Evolutionary conservation across 2,329 filamentous ascomycete species (phyloP), one percentile per base, ranked within the genome.

Genomic region (Colletotrichum sp.): DNA sequence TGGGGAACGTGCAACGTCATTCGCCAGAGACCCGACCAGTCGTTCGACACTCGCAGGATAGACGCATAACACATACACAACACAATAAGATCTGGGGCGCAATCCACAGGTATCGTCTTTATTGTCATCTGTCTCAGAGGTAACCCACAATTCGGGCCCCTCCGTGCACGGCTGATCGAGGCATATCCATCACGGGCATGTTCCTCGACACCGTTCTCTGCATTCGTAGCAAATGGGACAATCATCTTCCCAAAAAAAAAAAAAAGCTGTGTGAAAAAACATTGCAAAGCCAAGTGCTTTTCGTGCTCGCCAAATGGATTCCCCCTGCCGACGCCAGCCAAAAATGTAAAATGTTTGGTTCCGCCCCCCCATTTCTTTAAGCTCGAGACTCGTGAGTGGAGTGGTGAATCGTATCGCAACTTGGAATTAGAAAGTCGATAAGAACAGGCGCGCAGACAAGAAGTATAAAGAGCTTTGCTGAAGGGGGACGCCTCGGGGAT

Each of bases 361-460:
- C 48, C 64, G 64, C 58, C 73, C 64, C 64, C 36, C 68, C 58
- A n/a, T 32, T 43, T 60, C 73, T 64, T 72, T 73, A 5, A 73
- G 15, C 34, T 36, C 27, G 22, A 36, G 48, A 73, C 70, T 73
- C 73, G n/a, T 75, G 70, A 75, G 73, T 75, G 73, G 73, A 75
- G 73, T 75, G 73, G 70, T 75, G 65, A 75, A 68, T 75, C 73
- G 70, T 75, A 55, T 75, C 73, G 73, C 73, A 68, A 73, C 73
- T 75, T 75, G 70, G 71, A 71, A 76, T 76, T 76, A 76, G 74
- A 75, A 75, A 67, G 71, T 74, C 55, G 71, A 74, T 74, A 75
- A 74, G 71, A 74, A 70, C 66, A 67, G 71, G 56, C 74, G 71
- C 61, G 43, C 66, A 69, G 70, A 58, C 56, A 65, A 64, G 64